Base-by-base conservation (phyloP, 129 eudicot species). In the Lactuca sativa region DNA sequence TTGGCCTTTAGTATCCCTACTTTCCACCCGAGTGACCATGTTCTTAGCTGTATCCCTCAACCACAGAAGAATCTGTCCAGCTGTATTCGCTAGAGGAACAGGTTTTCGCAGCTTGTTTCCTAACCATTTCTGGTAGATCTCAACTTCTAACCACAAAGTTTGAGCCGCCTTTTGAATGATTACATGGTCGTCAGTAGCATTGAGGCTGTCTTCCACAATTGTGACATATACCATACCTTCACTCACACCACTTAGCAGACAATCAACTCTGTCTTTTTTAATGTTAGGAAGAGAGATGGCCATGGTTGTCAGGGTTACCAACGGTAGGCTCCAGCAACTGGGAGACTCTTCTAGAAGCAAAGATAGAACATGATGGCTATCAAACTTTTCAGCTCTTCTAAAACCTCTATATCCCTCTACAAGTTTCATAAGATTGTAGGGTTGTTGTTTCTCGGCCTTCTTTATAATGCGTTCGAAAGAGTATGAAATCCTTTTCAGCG, bases 321-420 rank as follows among this genome's bases (percentile, higher is more conserved):
- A 72, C 0, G 88, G 84, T 21, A 86, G 83, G 41, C 88, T 85
- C 92, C 92, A 86, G 62, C 76, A 80, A 18, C 77, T 74, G 3
- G 74, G 86, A 36, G 82, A 80, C 58, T 80, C 86, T 67, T 74
- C 78, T 9, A 43, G 38, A 34, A 70, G 74, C 62, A 82, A 58
- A 60, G 71, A 70, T 36, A 77, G 81, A 62, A 82, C 69, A 38
- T 30, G 25, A 48, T 62, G 53, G 56, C 66, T 80, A 44, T 82
- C 91, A 58, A 82, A 86, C 69, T 70, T 69, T 4, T 30, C 31
- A 16, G 77, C 79, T 11, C 85, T 82, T 51, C 56, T 62, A 15
- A 80, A 81, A 37, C 66, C 75, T 59, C 15, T 31, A 36, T 31
- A 61, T 56, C 69, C 75, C 74, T 76, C 72, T 31, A 82, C 14